A percentile compares a stretch with the other conserved stretches of the same genome.
Conservation (phyloP, 768 basidiomycete genomes). For the Trichaptum fuscoviolaceum region DNA sequence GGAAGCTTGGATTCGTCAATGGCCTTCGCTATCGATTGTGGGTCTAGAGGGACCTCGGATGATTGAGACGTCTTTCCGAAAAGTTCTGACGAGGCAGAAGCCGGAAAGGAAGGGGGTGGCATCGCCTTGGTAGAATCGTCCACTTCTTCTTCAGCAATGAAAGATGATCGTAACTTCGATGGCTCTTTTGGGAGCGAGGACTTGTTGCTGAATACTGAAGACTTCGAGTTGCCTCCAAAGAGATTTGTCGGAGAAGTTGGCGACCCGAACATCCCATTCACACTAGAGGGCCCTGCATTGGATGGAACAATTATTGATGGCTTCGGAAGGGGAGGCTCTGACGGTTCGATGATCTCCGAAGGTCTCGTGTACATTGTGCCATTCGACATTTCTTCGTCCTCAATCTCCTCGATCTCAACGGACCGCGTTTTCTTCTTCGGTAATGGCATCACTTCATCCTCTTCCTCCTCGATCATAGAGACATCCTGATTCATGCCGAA, state of each 20-base stretch:
- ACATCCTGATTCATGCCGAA: conserved; percentile 11
- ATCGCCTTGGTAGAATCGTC: conserved; percentile 13
- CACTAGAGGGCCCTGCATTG: neutral
- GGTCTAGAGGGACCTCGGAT: conserved; percentile 16
- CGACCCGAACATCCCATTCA: conserved; percentile 4
- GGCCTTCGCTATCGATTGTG: conserved; percentile 11
- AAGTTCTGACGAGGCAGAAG: neutral
- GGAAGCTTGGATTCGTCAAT: conserved; percentile 30
- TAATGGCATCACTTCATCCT: neutral
- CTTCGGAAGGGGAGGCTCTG: conserved; percentile 18
- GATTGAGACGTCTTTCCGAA: neutral
- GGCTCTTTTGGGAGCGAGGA: conserved; percentile 66
- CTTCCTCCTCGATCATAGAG: conserved; percentile 1
- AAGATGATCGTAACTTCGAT: conserved; percentile 71
- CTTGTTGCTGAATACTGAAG: conserved; percentile 34
- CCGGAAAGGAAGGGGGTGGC: conserved; percentile 14
- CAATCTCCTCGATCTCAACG: conserved; percentile 28
- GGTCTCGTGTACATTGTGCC: conserved; percentile 17
- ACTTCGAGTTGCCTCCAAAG: conserved; percentile 18
- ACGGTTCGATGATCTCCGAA: conserved; percentile 36
- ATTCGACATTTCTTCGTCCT: conserved; percentile 31
- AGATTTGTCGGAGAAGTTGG: conserved; percentile 12
- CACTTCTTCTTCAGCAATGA: conserved; percentile 50
- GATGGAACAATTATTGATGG: conserved; percentile 16
- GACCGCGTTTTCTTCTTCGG: conserved; percentile 5